Percentiles rank a stretch among this genome's conserved stretches.
Evolutionary conservation across 1,284 basidiomycete genomes (phyloP).

Genomic region (Tetrapyrgos nigripes): DNA sequence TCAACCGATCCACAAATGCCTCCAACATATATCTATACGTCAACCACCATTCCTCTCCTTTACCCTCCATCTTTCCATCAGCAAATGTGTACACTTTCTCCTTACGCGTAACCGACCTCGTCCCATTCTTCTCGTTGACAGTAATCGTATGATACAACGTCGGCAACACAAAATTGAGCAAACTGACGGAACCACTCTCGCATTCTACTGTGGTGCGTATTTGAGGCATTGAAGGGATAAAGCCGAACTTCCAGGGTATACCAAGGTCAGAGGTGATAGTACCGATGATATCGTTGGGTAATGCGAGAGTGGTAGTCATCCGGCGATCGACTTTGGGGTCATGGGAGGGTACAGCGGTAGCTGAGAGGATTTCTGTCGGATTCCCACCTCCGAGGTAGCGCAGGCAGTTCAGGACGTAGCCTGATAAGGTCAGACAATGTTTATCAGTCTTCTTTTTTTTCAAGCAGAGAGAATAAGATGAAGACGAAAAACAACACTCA

Average conservation of each 20-base stretch:
- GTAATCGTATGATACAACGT: conserved; percentile 48
- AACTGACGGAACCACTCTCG: conserved; percentile 44
- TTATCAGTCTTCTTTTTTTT: too few relatives aligned
- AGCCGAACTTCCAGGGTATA: conserved; percentile 34
- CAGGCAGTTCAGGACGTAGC: conserved; percentile 50
- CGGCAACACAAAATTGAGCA: conserved; percentile 50
- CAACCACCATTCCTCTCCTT: conserved; percentile 61
- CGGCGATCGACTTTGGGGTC: conserved; percentile 42
- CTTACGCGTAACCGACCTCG: conserved; percentile 29
- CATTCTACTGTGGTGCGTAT: conserved; percentile 38
- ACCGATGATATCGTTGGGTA: conserved; percentile 44
- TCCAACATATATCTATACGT: conserved; percentile 68
- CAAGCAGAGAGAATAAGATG: background rate
- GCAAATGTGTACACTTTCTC: conserved; percentile 53
- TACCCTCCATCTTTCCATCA: conserved; percentile 38
- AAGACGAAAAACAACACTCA: conserved; percentile 1
- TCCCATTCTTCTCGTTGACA: conserved; percentile 42
- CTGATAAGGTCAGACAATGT: conserved; percentile 38
- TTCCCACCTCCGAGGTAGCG: conserved; percentile 48
- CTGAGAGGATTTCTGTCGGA: conserved; percentile 31
- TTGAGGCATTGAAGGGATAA: conserved; percentile 43
- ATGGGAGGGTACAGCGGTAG: conserved; percentile 14
- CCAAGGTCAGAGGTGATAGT: conserved; percentile 40
- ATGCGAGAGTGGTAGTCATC: conserved; percentile 39
- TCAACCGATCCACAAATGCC: conserved; percentile 61